phyloP scores from a whole-genome alignment of 1,284 basidiomycete species.

The Papiliotrema terrestris region DNA sequence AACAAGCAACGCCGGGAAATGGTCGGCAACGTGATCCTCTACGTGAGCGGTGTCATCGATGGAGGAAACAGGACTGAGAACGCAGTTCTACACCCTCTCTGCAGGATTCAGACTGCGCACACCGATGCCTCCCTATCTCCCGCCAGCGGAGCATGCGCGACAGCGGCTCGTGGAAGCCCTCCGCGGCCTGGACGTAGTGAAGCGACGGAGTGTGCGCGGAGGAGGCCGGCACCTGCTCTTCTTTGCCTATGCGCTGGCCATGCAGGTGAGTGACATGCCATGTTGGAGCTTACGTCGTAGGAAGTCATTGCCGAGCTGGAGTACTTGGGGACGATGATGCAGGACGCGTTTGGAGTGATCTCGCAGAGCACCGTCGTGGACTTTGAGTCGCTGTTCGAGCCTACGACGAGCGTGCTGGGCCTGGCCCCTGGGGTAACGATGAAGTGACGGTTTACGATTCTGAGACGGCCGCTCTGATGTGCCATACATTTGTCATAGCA shows the following conservation, averaged over 20 bases:
- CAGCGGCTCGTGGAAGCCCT: conserved; percentile 76
- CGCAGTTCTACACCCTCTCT: conserved; percentile 72
- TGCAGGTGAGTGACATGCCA: conserved; percentile 53
- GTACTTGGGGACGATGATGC: conserved; percentile 67
- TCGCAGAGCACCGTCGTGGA: conserved; percentile 64
- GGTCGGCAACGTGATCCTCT: conserved; percentile 84
- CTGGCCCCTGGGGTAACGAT: too few species aligned
- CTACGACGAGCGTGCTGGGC: neutral
- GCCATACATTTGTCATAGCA: too few species aligned
- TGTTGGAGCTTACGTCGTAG: conserved; percentile 7
- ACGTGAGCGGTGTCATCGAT: conserved; percentile 40
- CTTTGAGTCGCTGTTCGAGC: conserved; percentile 63
- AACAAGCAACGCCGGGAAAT: conserved; percentile 83
- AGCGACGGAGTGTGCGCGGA: conserved; percentile 55
- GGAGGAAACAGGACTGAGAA: neutral
- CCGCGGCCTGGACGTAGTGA: conserved; percentile 76
- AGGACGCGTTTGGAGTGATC: conserved; percentile 78
- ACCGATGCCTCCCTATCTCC: conserved; percentile 90
- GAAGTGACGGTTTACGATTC: too few species aligned
- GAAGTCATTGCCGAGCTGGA: conserved; percentile 85
- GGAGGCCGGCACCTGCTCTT: conserved; percentile 78
- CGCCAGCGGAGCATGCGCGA: conserved; percentile 80
- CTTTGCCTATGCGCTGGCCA: conserved; percentile 88
- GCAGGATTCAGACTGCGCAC: conserved; percentile 83
- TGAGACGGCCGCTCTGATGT: too few species aligned